Percentiles rank a stretch among this genome's conserved stretches.
Evolutionary conservation across 148 eudicot species (phyloP).

Genomic region (Amaranthus cruentus): DNA sequence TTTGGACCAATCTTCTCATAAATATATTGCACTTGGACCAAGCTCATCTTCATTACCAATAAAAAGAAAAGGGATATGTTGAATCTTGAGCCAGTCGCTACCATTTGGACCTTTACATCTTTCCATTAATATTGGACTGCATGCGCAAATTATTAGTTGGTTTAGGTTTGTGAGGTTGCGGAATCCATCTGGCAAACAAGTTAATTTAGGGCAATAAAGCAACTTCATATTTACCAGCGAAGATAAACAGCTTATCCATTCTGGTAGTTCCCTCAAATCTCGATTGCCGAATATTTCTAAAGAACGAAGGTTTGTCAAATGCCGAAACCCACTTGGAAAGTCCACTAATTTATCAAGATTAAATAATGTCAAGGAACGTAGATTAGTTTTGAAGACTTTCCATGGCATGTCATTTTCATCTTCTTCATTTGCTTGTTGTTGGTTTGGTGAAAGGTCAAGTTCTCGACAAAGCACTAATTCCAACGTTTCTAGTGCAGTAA

Average conservation of each 20-base stretch:
- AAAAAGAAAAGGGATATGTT: background rate
- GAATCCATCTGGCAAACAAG: background rate
- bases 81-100: background rate
- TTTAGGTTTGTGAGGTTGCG: background rate
- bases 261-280: background rate
- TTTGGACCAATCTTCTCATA: no score
- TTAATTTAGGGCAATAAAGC: background rate
- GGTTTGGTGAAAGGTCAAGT: background rate
- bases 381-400: background rate
- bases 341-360: background rate
- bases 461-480: background rate
- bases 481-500: background rate
- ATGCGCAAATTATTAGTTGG: background rate
- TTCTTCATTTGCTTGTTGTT: no score
- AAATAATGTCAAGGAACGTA: background rate
- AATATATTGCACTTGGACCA: no score
- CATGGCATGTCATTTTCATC: background rate
- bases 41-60: no score
- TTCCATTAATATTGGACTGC: background rate
- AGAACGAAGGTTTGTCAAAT: background rate
- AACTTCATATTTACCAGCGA: background rate
- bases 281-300: background rate
- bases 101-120: background rate
- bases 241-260: background rate
- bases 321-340: background rate